phyloP scores from a whole-genome alignment of 805 yeast genomes.

The Vanderwaltozyma yarrowii region DNA sequence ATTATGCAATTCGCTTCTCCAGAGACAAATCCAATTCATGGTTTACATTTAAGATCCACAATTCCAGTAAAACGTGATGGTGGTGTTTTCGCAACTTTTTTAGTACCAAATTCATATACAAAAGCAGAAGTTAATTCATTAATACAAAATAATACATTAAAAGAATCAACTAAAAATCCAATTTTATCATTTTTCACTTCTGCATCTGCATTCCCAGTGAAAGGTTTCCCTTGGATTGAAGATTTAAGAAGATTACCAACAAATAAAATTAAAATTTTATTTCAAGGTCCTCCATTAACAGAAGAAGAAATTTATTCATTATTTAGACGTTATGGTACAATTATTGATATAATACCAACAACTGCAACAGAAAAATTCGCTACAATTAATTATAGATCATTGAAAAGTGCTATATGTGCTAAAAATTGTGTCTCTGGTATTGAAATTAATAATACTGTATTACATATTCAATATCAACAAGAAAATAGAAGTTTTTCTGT shows the following conservation, averaged over 20 bases:
- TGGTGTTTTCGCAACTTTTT: constrained; percentile 81
- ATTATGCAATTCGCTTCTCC: constrained; percentile 34
- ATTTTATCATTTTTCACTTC: constrained; percentile 33
- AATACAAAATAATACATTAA: constrained; percentile 39
- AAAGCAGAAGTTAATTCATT: constrained; percentile 43
- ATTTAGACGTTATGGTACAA: constrained; percentile 80
- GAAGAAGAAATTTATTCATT: constrained; percentile 68
- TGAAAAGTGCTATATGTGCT: constrained; percentile 71
- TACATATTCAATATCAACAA: constrained; percentile 69
- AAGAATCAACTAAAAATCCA: constrained; percentile 30
- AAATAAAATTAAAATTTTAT: constrained; percentile 48
- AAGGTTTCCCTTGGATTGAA: constrained; percentile 94
- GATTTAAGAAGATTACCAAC: constrained; percentile 76
- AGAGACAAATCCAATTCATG: constrained; percentile 28
- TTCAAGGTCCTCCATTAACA: constrained; percentile 70
- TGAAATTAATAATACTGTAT: constrained; percentile 46
- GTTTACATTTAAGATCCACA: constrained; percentile 44
- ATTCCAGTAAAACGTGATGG: constrained; percentile 77
- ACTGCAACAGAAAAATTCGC: constrained; percentile 39
- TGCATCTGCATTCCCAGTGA: constrained; percentile 60
- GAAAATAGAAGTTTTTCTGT: constrained; percentile 27
- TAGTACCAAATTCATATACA: constrained; percentile 42
- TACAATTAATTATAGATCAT: constrained; percentile 42
- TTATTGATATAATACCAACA: constrained; percentile 60
- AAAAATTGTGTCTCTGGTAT: constrained; percentile 85